These are phyloP conservation scores for Leccinum boreale DNA, from an alignment of 768 basidiomycete species.

Conservation along the genomic window DNA sequence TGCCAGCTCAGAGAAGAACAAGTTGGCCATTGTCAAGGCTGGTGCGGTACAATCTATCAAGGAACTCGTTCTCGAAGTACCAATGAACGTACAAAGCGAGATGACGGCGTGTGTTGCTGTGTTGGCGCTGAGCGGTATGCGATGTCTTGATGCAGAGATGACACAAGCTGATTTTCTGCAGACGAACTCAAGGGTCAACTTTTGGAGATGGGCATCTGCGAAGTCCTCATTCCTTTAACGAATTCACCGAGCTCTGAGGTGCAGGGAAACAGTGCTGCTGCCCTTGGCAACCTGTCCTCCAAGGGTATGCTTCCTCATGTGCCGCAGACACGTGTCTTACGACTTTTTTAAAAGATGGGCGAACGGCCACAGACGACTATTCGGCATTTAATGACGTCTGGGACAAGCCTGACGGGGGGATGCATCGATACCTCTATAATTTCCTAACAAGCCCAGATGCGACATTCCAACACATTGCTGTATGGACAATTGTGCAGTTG, in stretches of 20 bases:
- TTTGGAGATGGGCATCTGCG: constrained; percentile 97
- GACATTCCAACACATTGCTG: constrained; percentile 99
- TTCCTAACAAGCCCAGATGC: constrained; percentile 93
- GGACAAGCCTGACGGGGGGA: constrained; percentile 96
- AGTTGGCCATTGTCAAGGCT: constrained; percentile 95
- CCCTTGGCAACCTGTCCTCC: constrained; percentile 94
- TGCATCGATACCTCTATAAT: constrained; percentile 91
- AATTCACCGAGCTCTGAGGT: constrained; percentile 97
- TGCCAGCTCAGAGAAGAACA: constrained; percentile 97
- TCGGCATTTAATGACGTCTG: constrained; percentile 97
- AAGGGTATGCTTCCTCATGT: constrained; percentile 57
- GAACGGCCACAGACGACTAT: constrained; percentile 81
- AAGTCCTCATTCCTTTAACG: constrained; percentile 94
- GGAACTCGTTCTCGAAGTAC: constrained; percentile 91
- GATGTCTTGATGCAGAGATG: not conserved
- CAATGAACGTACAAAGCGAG: constrained; percentile 96
- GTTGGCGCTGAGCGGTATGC: constrained; percentile 86
- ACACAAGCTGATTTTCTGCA: constrained; percentile 31
- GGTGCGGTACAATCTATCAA: constrained; percentile 97
- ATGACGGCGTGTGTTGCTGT: constrained; percentile 99
- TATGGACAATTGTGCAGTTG: constrained; percentile 98
- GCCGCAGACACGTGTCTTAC: not conserved
- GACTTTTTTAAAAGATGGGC: constrained; percentile 55
- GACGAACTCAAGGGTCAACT: constrained; percentile 97
- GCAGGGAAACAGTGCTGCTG: constrained; percentile 97